Evolutionary conservation across 176 grass and related monocot species (phyloP).

Genomic region (Elaeis guineensis): DNA sequence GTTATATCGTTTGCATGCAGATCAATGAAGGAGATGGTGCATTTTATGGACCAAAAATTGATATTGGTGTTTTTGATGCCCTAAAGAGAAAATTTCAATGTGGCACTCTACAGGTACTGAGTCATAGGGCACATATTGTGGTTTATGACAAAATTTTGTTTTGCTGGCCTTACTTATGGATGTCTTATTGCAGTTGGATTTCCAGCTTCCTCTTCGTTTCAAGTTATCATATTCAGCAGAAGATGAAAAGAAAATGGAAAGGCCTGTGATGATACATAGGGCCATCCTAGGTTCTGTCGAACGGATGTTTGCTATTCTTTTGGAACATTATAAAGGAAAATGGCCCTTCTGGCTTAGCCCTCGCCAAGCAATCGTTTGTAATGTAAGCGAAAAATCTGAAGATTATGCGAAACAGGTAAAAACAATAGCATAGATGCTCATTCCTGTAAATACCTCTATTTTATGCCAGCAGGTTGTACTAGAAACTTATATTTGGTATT

Average conservation of each 20-base stretch:
- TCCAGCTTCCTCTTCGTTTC: conserved; percentile 84
- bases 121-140: neutral
- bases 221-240: conserved; percentile 89
- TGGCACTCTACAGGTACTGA: conserved; percentile 82
- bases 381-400: conserved; percentile 53
- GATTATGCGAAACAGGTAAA: conserved; percentile 75
- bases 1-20: conserved; percentile 19
- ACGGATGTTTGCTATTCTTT: conserved; percentile 95
- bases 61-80: conserved; percentile 98
- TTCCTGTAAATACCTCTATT: no score
- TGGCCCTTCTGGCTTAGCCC: conserved; percentile 98
- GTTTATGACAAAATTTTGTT: conserved; percentile 11
- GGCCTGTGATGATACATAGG: conserved; percentile 96
- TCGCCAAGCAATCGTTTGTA: conserved; percentile 92
- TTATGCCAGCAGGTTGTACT: no score
- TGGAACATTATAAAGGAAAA: conserved; percentile 99
- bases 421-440: no score
- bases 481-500: no score
- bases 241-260: conserved; percentile 92
- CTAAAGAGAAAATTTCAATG: conserved; percentile 98
- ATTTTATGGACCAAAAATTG: conserved; percentile 97
- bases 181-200: conserved; percentile 63
- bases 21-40: conserved; percentile 99
- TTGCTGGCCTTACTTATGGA: conserved; percentile 8
- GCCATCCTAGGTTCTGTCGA: conserved; percentile 93